These are phyloP conservation scores for Yamadazyma ubonensis DNA, from an alignment of 805 yeast species.

Conservation along the genomic window DNA sequence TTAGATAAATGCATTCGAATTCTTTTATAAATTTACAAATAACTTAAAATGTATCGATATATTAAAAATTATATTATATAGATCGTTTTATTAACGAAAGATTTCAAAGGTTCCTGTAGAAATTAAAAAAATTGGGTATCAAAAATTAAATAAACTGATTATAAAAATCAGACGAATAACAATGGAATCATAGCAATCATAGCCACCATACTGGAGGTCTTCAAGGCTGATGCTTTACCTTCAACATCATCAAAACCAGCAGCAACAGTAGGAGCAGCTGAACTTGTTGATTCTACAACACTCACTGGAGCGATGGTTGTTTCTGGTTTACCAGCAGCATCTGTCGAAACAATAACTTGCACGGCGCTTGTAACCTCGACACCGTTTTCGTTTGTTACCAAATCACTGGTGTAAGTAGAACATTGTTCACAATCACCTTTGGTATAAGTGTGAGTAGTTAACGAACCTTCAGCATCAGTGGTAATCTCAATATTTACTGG, in stretches of 20 bases:
- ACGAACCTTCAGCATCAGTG: constrained; percentile 6
- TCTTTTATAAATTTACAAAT: too few relatives aligned
- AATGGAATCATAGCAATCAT: constrained; percentile 6
- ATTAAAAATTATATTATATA: background rate
- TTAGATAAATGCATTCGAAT: too few relatives aligned
- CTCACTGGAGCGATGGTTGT: constrained; percentile 7
- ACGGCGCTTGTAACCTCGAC: background rate
- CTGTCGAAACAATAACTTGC: constrained; percentile 4
- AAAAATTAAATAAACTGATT: constrained; percentile 1
- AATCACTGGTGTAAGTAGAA: background rate
- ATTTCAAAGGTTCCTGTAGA: background rate
- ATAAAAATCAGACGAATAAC: constrained; percentile 5
- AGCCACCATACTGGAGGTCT: constrained; percentile 6
- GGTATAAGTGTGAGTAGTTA: background rate
- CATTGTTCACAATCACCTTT: constrained; percentile 4
- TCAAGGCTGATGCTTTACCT: constrained; percentile 4
- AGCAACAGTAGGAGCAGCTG: background rate
- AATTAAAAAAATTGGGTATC: constrained; percentile 1
- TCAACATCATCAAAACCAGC: constrained; percentile 1
- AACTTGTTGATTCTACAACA: background rate
- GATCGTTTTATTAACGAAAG: background rate
- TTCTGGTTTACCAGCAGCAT: constrained; percentile 2
- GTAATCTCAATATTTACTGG: constrained; percentile 14
- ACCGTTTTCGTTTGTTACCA: background rate
- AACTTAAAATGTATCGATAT: background rate